These are phyloP conservation scores for Candida sanyaensis DNA, from an alignment of 1,139 yeast genomes.

Conservation along the genomic window DNA sequence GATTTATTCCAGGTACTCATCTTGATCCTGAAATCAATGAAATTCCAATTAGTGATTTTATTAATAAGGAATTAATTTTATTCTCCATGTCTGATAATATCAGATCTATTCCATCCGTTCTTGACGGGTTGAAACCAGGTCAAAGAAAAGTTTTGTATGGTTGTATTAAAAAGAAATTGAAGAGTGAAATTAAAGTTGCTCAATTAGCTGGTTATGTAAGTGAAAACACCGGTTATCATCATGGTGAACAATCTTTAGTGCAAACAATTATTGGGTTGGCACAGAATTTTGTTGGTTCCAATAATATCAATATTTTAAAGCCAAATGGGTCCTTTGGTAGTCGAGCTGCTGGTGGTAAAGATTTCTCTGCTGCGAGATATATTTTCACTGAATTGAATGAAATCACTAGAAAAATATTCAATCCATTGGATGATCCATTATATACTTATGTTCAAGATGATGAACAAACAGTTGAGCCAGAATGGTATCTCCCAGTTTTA, in stretches of 20 bases:
- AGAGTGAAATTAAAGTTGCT: conserved; percentile 82
- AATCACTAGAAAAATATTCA: conserved; percentile 74
- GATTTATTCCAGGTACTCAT: conserved; percentile 87
- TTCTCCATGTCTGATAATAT: conserved; percentile 97
- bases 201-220: conserved; percentile 90
- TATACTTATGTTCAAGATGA: conserved; percentile 87
- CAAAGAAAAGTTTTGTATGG: conserved; percentile 93
- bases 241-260: conserved; percentile 86
- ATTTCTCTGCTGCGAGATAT: conserved; percentile 98
- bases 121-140: conserved; percentile 97
- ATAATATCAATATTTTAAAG: conserved; percentile 78
- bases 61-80: conserved; percentile 90
- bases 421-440: conserved; percentile 78
- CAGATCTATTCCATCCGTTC: conserved; percentile 89
- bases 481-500: conserved; percentile 89
- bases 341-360: conserved; percentile 97
- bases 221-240: conserved; percentile 92
- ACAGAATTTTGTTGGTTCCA: conserved; percentile 92
- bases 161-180: conserved; percentile 80
- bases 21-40: conserved; percentile 76
- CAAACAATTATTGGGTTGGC: conserved; percentile 94
- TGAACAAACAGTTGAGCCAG: conserved; percentile 93
- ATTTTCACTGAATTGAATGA: conserved; percentile 84
- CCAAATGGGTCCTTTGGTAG: conserved; percentile 99
- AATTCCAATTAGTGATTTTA: conserved; percentile 92